A percentile compares a stretch with the other conserved stretches of the same genome.
phyloP scores from a whole-genome alignment of 1,284 basidiomycete genomes.

The Ganoderma lingzhi region DNA sequence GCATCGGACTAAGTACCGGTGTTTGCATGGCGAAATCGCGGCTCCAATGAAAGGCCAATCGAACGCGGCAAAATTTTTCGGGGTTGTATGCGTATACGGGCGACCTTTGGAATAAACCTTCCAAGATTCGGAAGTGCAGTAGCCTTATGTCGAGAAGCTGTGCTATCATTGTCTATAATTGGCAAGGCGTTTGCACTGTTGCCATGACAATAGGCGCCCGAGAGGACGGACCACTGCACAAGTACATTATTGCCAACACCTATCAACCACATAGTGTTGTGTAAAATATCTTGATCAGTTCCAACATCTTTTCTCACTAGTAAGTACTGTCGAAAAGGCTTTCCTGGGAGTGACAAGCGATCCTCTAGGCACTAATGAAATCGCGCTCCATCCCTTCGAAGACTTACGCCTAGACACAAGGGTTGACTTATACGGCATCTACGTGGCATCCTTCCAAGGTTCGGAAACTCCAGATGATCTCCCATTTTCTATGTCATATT shows the following conservation, averaged over 20 bases:
- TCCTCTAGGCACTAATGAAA: too few species aligned
- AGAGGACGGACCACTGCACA: too few species aligned
- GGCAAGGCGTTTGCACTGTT: background rate
- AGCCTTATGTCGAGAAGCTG: constrained; percentile 6
- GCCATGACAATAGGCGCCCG: background rate
- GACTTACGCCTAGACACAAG: background rate
- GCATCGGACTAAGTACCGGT: background rate
- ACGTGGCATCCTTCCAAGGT: background rate
- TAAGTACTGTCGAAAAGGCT: too few species aligned
- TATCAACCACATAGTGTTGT: background rate
- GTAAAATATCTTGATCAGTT: too few species aligned
- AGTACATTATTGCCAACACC: background rate
- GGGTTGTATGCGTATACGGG: background rate
- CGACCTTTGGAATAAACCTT: background rate
- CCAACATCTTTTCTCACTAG: too few species aligned
- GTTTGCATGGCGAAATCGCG: background rate
- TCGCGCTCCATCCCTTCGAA: too few species aligned
- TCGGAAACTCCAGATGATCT: background rate
- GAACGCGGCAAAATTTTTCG: background rate
- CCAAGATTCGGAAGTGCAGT: background rate
- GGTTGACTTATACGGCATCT: background rate
- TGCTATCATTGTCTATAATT: constrained; percentile 2
- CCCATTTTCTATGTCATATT: background rate
- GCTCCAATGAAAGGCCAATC: background rate
- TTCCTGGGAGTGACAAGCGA: too few species aligned